Conservation (phyloP, 768 basidiomycete genomes). For the Galerina sulciceps region DNA sequence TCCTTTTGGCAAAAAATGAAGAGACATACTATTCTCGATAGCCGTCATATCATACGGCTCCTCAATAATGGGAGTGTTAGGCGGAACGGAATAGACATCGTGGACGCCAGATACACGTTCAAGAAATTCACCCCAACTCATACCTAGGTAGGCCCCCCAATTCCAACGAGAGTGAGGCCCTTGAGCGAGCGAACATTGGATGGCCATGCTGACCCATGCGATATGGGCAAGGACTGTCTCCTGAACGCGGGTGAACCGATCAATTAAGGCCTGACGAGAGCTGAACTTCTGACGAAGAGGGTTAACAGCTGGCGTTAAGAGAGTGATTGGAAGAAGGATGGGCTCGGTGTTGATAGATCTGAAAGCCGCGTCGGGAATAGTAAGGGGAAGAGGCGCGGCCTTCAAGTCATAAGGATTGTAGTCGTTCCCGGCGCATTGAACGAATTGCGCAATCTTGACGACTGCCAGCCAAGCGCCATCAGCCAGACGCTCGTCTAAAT, state of each 20-base stretch:
- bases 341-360: neutral
- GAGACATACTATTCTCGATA: too few species aligned
- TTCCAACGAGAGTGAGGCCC: neutral
- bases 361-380: neutral
- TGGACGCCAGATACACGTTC: neutral
- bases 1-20: too few species aligned
- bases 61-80: too few species aligned
- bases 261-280: neutral
- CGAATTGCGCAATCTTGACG: neutral
- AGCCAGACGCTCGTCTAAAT: neutral
- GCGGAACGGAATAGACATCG: neutral
- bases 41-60: too few species aligned
- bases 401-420: neutral
- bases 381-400: neutral
- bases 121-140: slow-evolving; percentile 2
- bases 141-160: slow-evolving; percentile 7
- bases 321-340: neutral
- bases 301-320: neutral
- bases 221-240: neutral
- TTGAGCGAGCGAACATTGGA: neutral
- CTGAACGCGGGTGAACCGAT: neutral
- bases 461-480: neutral
- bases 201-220: neutral
- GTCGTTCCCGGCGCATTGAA: neutral
- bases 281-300: neutral